Evolutionary conservation across 805 yeast genomes (phyloP).

Genomic region (Starmerella etchellsii): DNA sequence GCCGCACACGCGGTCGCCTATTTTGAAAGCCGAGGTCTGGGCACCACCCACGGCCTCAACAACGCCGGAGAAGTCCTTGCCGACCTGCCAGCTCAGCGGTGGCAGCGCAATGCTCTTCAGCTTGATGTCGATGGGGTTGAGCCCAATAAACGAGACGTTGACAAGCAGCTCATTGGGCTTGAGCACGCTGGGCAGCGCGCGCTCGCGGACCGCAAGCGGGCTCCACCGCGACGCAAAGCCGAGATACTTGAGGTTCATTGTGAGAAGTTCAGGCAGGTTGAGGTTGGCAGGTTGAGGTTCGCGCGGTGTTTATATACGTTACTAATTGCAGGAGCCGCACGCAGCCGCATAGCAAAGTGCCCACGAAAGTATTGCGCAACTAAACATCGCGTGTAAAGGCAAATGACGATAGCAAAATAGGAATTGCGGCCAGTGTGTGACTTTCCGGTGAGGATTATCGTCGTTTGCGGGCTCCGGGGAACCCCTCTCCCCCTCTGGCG

Average conservation of each 20-base stretch:
- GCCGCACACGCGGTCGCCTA: constrained; percentile 59
- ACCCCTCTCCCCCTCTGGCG: no score
- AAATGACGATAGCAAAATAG: no score
- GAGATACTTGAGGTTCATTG: constrained; percentile 3
- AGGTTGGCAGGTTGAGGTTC: no score
- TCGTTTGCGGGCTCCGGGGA: no score
- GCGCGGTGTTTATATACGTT: no score
- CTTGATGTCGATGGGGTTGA: constrained; percentile 55
- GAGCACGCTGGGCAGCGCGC: constrained; percentile 36
- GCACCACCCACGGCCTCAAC: constrained; percentile 43
- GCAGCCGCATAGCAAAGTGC: no score
- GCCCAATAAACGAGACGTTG: constrained; percentile 43
- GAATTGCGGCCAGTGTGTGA: no score
- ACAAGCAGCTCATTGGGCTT: constrained; percentile 39
- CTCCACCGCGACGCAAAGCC: constrained; percentile 13
- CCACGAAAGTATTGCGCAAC: no score
- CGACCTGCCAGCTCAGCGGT: constrained; percentile 28
- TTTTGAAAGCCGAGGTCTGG: constrained; percentile 29
- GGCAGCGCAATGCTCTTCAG: constrained; percentile 24
- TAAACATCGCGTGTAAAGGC: no score
- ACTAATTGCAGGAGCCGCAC: no score
- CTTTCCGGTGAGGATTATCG: no score
- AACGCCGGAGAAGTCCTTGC: constrained; percentile 57
- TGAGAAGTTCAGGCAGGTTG: no score
- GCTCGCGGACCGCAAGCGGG: constrained; percentile 6